Evolutionary conservation across 2,329 filamentous ascomycete genomes (phyloP).

Genomic region (Exophiala bonariae): DNA sequence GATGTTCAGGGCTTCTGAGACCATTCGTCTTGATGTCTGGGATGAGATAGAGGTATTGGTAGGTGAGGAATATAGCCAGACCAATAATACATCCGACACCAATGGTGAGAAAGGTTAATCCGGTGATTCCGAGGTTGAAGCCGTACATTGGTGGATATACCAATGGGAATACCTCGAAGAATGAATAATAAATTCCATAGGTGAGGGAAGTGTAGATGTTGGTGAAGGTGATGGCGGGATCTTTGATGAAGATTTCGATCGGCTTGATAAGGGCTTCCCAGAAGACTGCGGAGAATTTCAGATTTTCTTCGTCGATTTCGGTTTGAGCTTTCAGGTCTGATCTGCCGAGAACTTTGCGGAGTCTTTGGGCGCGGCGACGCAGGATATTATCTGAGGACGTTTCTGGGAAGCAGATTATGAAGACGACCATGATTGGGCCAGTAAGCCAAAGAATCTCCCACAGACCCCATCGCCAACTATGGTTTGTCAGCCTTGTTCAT

Average conservation of each 20-base stretch:
- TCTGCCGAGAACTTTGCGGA: conserved; percentile 60
- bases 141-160: conserved; percentile 60
- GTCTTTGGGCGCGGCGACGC: conserved; percentile 58
- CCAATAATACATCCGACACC: conserved; percentile 56
- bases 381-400: conserved; percentile 62
- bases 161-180: conserved; percentile 66
- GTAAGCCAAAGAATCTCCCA: conserved; percentile 64
- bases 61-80: conserved; percentile 50
- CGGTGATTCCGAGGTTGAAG: conserved; percentile 59
- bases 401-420: conserved; percentile 65
- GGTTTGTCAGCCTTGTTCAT: conserved; percentile 40
- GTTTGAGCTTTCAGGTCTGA: conserved; percentile 58
- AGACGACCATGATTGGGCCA: conserved; percentile 56
- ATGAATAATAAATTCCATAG: conserved; percentile 51
- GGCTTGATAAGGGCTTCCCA: conserved; percentile 62
- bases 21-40: conserved; percentile 51
- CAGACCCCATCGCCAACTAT: conserved; percentile 61
- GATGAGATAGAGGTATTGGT: conserved; percentile 52
- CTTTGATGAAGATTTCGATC: conserved; percentile 58
- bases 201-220: conserved; percentile 62
- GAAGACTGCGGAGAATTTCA: conserved; percentile 45
- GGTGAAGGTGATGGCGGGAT: conserved; percentile 62
- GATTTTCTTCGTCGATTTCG: conserved; percentile 61
- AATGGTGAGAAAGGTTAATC: conserved; percentile 62
- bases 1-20: conserved; percentile 52